Evolutionary conservation across 1,284 basidiomycete genomes (phyloP).

Genomic region (Ceratobasidium theobromae): DNA sequence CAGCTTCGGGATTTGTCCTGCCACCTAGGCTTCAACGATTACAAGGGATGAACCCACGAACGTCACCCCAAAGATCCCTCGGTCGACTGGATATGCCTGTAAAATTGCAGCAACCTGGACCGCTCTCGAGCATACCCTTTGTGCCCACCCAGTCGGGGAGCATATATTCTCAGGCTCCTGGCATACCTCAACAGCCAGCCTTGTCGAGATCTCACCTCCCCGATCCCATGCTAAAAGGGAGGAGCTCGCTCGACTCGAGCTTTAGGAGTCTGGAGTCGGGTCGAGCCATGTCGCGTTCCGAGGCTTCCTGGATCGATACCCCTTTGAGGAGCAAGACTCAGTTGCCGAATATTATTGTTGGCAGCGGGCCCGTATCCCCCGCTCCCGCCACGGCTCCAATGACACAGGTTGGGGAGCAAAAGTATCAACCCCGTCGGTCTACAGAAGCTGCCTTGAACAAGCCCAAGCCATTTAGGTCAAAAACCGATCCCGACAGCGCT

Average conservation of each 20-base stretch:
- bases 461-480: too few species aligned
- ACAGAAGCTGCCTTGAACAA: background rate
- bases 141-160: too few species aligned
- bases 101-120: background rate
- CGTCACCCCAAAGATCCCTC: background rate
- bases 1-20: background rate
- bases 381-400: slow-evolving; percentile 5
- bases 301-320: too few species aligned
- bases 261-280: too few species aligned
- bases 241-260: too few species aligned
- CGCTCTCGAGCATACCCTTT: too few species aligned
- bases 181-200: too few species aligned
- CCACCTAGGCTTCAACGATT: slow-evolving; percentile 20
- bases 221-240: too few species aligned
- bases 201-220: too few species aligned
- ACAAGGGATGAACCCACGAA: background rate
- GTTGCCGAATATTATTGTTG: slow-evolving; percentile 1
- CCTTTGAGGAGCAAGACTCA: background rate
- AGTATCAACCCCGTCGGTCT: background rate
- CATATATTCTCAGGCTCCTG: too few species aligned
- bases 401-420: background rate
- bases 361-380: background rate
- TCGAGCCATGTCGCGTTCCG: too few species aligned
- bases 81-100: background rate
- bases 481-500: too few species aligned